Evolutionary conservation across 306 rosid genomes (phyloP).

Genomic region (Medicago ruthenica): DNA sequence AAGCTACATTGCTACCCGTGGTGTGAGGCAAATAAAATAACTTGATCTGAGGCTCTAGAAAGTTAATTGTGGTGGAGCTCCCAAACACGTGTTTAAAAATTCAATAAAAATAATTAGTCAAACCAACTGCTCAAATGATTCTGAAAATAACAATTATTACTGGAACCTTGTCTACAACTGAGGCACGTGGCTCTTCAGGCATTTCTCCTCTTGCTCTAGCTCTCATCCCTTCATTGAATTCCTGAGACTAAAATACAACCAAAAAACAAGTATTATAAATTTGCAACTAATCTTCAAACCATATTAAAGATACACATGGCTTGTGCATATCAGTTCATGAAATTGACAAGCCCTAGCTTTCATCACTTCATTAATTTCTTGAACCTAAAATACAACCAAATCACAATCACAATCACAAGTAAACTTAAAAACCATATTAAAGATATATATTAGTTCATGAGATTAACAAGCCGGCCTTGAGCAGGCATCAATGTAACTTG

Average conservation of each 20-base stretch:
- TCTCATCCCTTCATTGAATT: slow-evolving; percentile 80
- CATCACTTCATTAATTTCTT: slow-evolving; percentile 81
- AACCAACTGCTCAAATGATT: slow-evolving; percentile 24
- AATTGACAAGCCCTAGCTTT: slow-evolving; percentile 55
- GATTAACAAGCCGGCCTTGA: neutral
- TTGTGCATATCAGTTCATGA: slow-evolving; percentile 33
- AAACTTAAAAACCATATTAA: slow-evolving; percentile 19
- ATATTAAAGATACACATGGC: slow-evolving; percentile 31
- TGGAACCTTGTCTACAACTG: slow-evolving; percentile 73
- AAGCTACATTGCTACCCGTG: slow-evolving; percentile 16
- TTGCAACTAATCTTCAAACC: slow-evolving; percentile 31
- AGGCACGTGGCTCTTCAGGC: slow-evolving; percentile 59
- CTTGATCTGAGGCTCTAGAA: slow-evolving; percentile 27
- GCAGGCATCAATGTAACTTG: too few relatives aligned
- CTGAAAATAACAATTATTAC: slow-evolving; percentile 22
- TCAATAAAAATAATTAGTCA: slow-evolving; percentile 22
- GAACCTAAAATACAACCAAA: slow-evolving; percentile 56
- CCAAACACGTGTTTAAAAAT: slow-evolving; percentile 7
- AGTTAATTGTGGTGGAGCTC: neutral
- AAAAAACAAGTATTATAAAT: slow-evolving; percentile 40
- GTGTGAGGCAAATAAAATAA: slow-evolving; percentile 29
- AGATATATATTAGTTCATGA: slow-evolving; percentile 36
- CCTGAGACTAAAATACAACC: slow-evolving; percentile 60
- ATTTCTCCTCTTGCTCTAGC: slow-evolving; percentile 77
- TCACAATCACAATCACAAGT: slow-evolving; percentile 35